These are phyloP conservation scores for Oryza brachyantha DNA, from an alignment of 176 grass and related monocot species.

Conservation along the genomic window DNA sequence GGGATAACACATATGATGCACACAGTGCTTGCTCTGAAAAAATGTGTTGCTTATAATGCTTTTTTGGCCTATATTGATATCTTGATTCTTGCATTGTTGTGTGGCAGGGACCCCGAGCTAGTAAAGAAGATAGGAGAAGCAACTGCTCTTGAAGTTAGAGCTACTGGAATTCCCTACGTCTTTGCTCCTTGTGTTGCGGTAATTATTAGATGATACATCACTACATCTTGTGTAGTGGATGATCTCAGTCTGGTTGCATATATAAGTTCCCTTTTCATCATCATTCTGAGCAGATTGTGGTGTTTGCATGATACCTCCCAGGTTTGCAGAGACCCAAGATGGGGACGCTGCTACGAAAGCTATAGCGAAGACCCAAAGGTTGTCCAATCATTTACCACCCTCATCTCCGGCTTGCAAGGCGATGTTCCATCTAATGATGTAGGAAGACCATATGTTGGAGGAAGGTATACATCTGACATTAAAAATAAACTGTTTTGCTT, in stretches of 20 bases:
- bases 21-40: background rate
- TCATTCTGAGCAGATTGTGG: background rate
- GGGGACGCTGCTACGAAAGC: slow-evolving; percentile 83
- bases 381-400: slow-evolving; percentile 57
- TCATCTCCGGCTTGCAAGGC: slow-evolving; percentile 72
- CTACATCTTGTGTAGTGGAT: background rate
- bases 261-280: background rate
- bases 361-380: slow-evolving; percentile 72
- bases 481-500: too few species aligned
- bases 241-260: background rate
- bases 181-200: slow-evolving; percentile 78
- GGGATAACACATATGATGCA: background rate
- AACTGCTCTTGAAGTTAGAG: slow-evolving; percentile 83
- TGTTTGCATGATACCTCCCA: slow-evolving; percentile 20
- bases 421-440: slow-evolving; percentile 30
- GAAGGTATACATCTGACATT: slow-evolving; percentile 39
- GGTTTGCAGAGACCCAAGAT: slow-evolving; percentile 91
- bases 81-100: background rate
- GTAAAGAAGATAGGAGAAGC: slow-evolving; percentile 70
- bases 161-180: slow-evolving; percentile 71
- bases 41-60: background rate
- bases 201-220: background rate
- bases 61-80: background rate
- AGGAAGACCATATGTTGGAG: slow-evolving; percentile 65
- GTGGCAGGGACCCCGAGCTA: slow-evolving; percentile 51